These are phyloP conservation scores for Plectosphaerella cucumerina DNA, from an alignment of 2,329 filamentous ascomycete genomes.

Conservation along the genomic window DNA sequence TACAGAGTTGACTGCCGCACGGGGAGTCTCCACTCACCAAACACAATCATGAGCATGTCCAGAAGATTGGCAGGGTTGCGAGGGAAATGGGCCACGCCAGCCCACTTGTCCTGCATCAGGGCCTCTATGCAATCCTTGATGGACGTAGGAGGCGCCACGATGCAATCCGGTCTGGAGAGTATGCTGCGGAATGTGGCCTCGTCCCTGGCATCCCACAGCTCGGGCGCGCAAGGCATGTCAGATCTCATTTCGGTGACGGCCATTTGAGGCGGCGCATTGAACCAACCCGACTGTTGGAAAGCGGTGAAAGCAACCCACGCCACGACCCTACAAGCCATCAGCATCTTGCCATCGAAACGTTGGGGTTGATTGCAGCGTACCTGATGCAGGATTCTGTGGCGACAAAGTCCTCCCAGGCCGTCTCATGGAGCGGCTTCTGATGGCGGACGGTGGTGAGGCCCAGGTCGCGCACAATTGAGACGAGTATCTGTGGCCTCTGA, in stretches of 20 bases:
- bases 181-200: slow-evolving; percentile 12
- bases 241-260: slow-evolving; percentile 18
- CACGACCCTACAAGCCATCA: slow-evolving; percentile 13
- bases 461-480: slow-evolving; percentile 12
- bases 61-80: neutral
- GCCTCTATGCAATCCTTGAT: slow-evolving; percentile 13
- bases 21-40: neutral
- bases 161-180: neutral
- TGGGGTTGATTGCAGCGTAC: slow-evolving; percentile 3
- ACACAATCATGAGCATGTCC: neutral
- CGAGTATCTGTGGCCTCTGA: slow-evolving; percentile 14
- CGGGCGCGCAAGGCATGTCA: slow-evolving; percentile 16
- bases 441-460: slow-evolving; percentile 11
- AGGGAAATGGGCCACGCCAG: neutral
- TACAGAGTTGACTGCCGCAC: neutral
- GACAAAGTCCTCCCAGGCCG: slow-evolving; percentile 12
- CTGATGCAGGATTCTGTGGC: slow-evolving; percentile 14
- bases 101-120: slow-evolving; percentile 14
- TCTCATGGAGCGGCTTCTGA: slow-evolving; percentile 1
- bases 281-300: slow-evolving; percentile 22
- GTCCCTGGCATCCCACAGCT: slow-evolving; percentile 19
- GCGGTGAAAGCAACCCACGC: slow-evolving; percentile 18
- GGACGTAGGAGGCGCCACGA: slow-evolving; percentile 3
- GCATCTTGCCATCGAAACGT: neutral
- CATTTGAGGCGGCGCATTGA: slow-evolving; percentile 15